phyloP scores from a whole-genome alignment of 306 rosid genomes.

The Citrullus colocynthis region DNA sequence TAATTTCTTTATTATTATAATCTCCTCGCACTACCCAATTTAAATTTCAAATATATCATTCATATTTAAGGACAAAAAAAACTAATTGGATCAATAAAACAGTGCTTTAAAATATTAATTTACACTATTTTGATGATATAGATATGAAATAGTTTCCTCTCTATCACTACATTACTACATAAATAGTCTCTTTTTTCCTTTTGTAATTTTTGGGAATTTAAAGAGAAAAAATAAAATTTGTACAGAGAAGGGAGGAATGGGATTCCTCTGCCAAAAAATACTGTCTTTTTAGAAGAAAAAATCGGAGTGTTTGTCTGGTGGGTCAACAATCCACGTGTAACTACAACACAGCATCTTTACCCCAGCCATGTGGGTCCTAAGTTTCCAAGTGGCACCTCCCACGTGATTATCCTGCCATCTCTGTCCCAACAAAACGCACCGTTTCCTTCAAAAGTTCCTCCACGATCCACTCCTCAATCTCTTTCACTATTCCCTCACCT shows the following conservation, averaged over 20 bases:
- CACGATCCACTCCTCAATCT: conserved; percentile 50
- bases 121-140: not conserved
- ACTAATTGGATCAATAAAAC: not conserved
- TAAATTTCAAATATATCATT: not conserved
- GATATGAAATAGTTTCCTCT: not conserved
- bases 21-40: not conserved
- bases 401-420: conserved; percentile 31
- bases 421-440: conserved; percentile 8
- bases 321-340: conserved; percentile 25
- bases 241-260: not conserved
- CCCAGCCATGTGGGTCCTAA: conserved; percentile 20
- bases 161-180: not conserved
- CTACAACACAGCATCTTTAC: not conserved
- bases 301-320: not conserved
- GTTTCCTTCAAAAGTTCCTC: conserved; percentile 62
- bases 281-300: not conserved
- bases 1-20: not conserved
- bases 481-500: conserved; percentile 37
- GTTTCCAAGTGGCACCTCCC: conserved; percentile 28
- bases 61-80: not conserved
- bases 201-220: not conserved
- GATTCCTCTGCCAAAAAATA: conserved; percentile 3
- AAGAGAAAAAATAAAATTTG: not conserved
- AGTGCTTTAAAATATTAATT: not conserved
- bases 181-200: not conserved